Base-by-base conservation (phyloP, 192 early-diverging fungal species). In the Podila verticillata region DNA sequence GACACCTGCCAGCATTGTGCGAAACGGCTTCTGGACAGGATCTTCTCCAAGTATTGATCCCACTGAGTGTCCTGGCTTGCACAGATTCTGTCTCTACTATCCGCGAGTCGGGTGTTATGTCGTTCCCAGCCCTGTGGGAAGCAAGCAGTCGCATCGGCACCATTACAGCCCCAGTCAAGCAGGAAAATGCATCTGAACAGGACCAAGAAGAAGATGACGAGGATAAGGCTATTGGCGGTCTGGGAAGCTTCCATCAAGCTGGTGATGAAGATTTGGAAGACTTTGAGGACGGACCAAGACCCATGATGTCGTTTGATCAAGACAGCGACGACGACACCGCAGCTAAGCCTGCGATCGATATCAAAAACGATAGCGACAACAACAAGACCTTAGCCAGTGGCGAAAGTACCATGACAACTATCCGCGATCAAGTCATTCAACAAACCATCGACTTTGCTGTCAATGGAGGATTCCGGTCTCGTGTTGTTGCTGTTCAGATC, bases 31-130 rank as follows among this genome's bases (percentile, higher is more conserved):
- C 92, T 17, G 86, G 86, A 1, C 67, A 83, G 5, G 82, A 85
- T 58, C 87, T 93, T 1, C 84, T 95, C 8, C 83, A 86, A 65
- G 85, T 91, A 34, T 70, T 95, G 34, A 66, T 95, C 63, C 93
- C 93, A 13, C 65, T 92, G 66, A 87, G 90, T 8, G 87, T 93
- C 54, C 69, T 83, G 22, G 87, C 85, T 20, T 83, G 85, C 44
- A 79, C 81, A n/a, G 89, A 90, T 71, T 68, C 74, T 20, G 83
- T 88, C 29, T 85, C 89, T 17, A 84, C 75, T 44, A 85, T 90
- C 10, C 74, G 89, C 56, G 86, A 88, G 61, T 87, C 87, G 7
- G 86, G 84, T 30, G 84, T 90, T 9, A 63, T 69, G 72, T 56
- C 65, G 31, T 68, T 70, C 48, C 56, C 79, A 5, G 68, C 70